A percentile compares a stretch with the other conserved stretches of the same genome.
These are phyloP conservation scores for Mollisia scopiformis DNA, from an alignment of 2,329 filamentous ascomycete genomes.

Conservation along the genomic window DNA sequence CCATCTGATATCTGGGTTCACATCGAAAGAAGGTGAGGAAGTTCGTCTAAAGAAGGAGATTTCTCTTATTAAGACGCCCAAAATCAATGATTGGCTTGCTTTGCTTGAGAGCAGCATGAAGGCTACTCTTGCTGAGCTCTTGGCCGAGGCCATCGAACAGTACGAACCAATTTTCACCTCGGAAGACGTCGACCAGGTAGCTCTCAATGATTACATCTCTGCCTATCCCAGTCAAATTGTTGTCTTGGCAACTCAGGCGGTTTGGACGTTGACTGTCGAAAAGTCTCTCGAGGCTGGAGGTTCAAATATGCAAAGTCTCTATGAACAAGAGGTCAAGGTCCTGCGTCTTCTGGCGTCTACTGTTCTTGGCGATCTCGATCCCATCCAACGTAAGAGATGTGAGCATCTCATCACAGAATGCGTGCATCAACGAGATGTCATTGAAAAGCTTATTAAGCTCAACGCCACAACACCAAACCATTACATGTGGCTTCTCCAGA, in stretches of 20 bases:
- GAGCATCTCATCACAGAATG: constrained; percentile 99
- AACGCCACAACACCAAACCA: constrained; percentile 78
- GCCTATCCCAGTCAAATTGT: constrained; percentile 92
- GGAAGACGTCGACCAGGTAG: constrained; percentile 67
- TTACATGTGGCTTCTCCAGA: constrained; percentile 92
- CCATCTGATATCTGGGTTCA: constrained; percentile 85
- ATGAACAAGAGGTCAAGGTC: constrained; percentile 81
- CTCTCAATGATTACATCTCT: constrained; percentile 79
- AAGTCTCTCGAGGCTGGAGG: constrained; percentile 74
- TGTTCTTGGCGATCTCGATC: constrained; percentile 85
- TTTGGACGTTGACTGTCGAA: constrained; percentile 90
- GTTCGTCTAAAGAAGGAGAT: constrained; percentile 89
- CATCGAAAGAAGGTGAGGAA: constrained; percentile 91
- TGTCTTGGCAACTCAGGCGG: constrained; percentile 89
- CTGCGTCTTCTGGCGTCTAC: constrained; percentile 85
- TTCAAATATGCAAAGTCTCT: constrained; percentile 68
- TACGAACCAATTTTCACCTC: constrained; percentile 80
- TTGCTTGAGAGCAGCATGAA: constrained; percentile 94
- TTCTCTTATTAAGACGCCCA: constrained; percentile 88
- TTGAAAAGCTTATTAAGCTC: constrained; percentile 79
- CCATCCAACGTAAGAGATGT: constrained; percentile 91
- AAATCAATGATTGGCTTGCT: constrained; percentile 99
- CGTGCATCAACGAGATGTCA: constrained; percentile 93
- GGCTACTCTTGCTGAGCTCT: constrained; percentile 83
- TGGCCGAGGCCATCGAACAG: constrained; percentile 82